Conservation (phyloP, 768 basidiomycete genomes). For the Boletus fagicola region DNA sequence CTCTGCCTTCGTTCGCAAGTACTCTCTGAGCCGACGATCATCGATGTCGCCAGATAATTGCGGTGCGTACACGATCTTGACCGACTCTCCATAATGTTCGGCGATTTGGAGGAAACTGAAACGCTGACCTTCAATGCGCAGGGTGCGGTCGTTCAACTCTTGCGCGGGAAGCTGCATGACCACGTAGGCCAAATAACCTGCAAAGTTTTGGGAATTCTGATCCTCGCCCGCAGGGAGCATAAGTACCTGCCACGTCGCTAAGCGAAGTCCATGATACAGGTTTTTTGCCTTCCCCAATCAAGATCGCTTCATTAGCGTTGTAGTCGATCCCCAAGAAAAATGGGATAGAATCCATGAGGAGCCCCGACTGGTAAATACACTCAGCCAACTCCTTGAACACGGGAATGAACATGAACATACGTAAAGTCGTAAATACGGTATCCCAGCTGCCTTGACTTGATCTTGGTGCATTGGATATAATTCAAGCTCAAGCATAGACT, state of each 20-base stretch:
- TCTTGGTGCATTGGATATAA: neutral
- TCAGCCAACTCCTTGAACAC: neutral
- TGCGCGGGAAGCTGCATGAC: constrained; percentile 15
- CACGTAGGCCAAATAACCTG: constrained; percentile 23
- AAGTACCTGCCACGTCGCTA: constrained; percentile 20
- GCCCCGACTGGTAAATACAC: constrained; percentile 11
- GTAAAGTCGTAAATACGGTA: constrained; percentile 23
- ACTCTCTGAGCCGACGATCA: constrained; percentile 8
- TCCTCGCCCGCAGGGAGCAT: neutral
- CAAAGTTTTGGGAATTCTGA: neutral
- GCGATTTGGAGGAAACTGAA: constrained; percentile 9
- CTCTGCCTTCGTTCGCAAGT: constrained; percentile 15
- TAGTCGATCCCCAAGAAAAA: constrained; percentile 18
- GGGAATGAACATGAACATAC: constrained; percentile 9
- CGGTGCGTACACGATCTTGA: constrained; percentile 2
- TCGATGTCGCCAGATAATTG: constrained; percentile 12
- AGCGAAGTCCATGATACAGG: constrained; percentile 27
- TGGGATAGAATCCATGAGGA: constrained; percentile 28
- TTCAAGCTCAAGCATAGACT: neutral
- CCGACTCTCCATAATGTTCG: constrained; percentile 6
- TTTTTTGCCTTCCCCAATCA: constrained; percentile 22
- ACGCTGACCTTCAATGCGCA: constrained; percentile 22
- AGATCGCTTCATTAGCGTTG: constrained; percentile 11
- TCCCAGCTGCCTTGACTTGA: constrained; percentile 12
- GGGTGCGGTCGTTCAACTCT: constrained; percentile 11